Percentiles rank a stretch among this genome's conserved stretches.
phyloP scores from a whole-genome alignment of 495 filamentous ascomycete species.

The Penicillium mononematosum region DNA sequence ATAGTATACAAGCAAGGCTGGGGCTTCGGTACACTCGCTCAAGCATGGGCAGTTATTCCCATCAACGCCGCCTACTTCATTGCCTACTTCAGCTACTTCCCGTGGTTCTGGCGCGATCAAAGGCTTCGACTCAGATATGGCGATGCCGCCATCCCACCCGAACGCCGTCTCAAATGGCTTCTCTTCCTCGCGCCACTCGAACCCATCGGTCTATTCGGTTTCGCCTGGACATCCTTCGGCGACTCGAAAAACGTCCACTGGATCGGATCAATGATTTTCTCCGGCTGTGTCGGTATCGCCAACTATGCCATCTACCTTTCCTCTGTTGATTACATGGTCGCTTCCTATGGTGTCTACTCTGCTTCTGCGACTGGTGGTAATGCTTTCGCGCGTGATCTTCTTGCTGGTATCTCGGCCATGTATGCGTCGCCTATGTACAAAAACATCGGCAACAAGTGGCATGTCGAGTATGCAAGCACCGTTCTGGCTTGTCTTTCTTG shows the following conservation, averaged over 20 bases:
- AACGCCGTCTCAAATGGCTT: constrained; percentile 42
- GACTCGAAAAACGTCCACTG: constrained; percentile 51
- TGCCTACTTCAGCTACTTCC: constrained; percentile 63
- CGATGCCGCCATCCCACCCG: constrained; percentile 26
- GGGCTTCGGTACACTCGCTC: constrained; percentile 54
- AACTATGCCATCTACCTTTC: constrained; percentile 72
- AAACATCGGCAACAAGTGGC: constrained; percentile 40
- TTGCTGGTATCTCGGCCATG: constrained; percentile 46
- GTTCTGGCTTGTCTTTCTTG: constrained; percentile 46
- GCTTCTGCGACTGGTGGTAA: constrained; percentile 74
- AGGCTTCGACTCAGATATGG: constrained; percentile 38
- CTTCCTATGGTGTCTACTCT: constrained; percentile 70
- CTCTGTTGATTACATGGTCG: constrained; percentile 79
- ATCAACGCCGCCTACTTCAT: constrained; percentile 64
- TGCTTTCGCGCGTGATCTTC: constrained; percentile 48
- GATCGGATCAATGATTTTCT: constrained; percentile 61
- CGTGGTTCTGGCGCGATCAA: constrained; percentile 54
- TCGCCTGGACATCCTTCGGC: constrained; percentile 62
- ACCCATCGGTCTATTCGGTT: constrained; percentile 65
- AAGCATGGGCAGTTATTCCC: constrained; percentile 56
- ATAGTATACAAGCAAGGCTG: constrained; percentile 62
- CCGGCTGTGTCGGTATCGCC: constrained; percentile 58
- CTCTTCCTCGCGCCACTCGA: constrained; percentile 60
- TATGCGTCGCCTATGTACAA: constrained; percentile 44
- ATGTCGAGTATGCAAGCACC: constrained; percentile 43